Conservation (phyloP, 257 asterid species). For the Prunella vulgaris region DNA sequence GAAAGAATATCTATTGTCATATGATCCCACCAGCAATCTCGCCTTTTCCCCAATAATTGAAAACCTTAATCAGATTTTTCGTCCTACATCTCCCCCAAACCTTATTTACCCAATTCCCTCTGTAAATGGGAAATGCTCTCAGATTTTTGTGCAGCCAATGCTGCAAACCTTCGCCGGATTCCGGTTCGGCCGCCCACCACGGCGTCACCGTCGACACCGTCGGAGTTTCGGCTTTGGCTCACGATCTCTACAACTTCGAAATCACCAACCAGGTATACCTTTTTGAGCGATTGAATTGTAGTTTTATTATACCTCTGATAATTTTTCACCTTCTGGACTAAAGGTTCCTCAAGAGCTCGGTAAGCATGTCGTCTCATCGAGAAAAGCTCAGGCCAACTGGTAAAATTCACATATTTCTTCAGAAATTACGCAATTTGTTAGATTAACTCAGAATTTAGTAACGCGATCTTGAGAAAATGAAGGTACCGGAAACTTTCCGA, state of each 20-base stretch:
- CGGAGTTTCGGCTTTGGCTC: constrained; percentile 75
- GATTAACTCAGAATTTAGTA: not conserved
- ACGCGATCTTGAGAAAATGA: constrained; percentile 20
- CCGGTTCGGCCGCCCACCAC: constrained; percentile 55
- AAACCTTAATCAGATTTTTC: constrained; percentile 1
- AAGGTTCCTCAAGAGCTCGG: constrained; percentile 84
- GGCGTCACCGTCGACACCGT: constrained; percentile 48
- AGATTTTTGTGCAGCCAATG: constrained; percentile 55
- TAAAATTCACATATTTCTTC: too few relatives aligned
- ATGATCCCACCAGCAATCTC: not conserved
- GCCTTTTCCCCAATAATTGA: not conserved
- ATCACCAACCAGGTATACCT: constrained; percentile 66
- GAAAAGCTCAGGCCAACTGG: constrained; percentile 92
- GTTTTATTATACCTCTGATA: not conserved
- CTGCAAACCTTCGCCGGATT: constrained; percentile 43
- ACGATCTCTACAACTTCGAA: constrained; percentile 78
- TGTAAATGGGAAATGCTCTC: constrained; percentile 75
- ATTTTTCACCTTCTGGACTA: not conserved
- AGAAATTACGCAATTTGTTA: not conserved
- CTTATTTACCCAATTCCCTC: constrained; percentile 1
- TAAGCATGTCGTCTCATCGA: constrained; percentile 71
- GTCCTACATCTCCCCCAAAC: not conserved
- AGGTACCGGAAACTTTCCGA: constrained; percentile 85
- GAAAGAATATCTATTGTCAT: not conserved
- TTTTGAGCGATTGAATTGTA: not conserved